Percentiles rank a stretch among this genome's conserved stretches.
Evolutionary conservation across 1,139 yeast species (phyloP).

Genomic region (Blastobotrys ciferrii): DNA sequence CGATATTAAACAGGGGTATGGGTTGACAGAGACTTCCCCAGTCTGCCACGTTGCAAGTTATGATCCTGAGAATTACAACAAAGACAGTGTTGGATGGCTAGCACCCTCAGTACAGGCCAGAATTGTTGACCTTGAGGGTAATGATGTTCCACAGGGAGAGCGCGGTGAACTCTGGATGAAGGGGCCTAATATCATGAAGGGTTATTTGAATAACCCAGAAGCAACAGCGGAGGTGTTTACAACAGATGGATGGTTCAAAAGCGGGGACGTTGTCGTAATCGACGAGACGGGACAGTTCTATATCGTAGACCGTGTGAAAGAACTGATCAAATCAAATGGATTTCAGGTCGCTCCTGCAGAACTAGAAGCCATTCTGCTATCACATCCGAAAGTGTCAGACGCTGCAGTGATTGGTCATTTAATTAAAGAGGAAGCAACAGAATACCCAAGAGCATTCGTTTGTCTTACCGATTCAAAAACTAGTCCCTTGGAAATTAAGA

Average conservation of each 20-base stretch:
- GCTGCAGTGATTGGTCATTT: constrained; percentile 39
- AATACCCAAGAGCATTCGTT: constrained; percentile 39
- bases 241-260: constrained; percentile 69
- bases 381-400: constrained; percentile 38
- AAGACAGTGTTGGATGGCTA: constrained; percentile 48
- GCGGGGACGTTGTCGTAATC: constrained; percentile 72
- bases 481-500: constrained; percentile 26
- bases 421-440: constrained; percentile 35
- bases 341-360: constrained; percentile 82
- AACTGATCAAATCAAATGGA: constrained; percentile 78
- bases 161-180: constrained; percentile 65
- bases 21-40: constrained; percentile 53
- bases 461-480: constrained; percentile 27
- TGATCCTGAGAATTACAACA: constrained; percentile 23
- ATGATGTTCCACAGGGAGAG: constrained; percentile 39
- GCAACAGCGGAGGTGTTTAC: constrained; percentile 54
- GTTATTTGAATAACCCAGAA: constrained; percentile 56
- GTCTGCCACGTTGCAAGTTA: constrained; percentile 28
- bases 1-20: constrained; percentile 62
- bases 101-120: constrained; percentile 44
- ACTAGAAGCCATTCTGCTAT: constrained; percentile 61
- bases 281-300: constrained; percentile 52
- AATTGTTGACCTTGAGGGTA: constrained; percentile 44
- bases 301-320: constrained; percentile 75
- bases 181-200: constrained; percentile 67